Percentiles rank a stretch among this genome's conserved stretches.
phyloP scores from a whole-genome alignment of 2,329 filamentous ascomycete genomes.

The Volutella citrinella region DNA sequence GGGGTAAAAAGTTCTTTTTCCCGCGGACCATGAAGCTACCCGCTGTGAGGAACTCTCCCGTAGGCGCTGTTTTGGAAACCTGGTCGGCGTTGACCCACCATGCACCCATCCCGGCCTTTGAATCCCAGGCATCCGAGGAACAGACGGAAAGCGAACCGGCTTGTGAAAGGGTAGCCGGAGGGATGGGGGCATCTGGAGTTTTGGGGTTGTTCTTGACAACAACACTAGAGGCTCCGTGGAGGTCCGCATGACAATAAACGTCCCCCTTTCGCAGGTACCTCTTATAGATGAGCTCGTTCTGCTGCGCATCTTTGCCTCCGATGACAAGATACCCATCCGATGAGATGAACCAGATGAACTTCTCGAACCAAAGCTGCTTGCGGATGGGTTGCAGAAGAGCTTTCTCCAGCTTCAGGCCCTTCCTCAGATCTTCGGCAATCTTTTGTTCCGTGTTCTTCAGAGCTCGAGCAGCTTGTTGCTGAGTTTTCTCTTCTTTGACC shows the following conservation, averaged over 20 bases:
- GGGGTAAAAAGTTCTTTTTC: conserved; percentile 87
- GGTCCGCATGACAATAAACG: conserved; percentile 85
- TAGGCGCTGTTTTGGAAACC: conserved; percentile 78
- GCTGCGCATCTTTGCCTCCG: conserved; percentile 81
- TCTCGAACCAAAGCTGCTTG: conserved; percentile 92
- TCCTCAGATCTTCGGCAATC: conserved; percentile 80
- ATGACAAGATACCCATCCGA: conserved; percentile 93
- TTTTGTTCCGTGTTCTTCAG: conserved; percentile 89
- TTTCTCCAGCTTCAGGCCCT: conserved; percentile 88
- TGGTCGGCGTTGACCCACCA: conserved; percentile 95
- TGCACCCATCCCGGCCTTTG: conserved; percentile 90
- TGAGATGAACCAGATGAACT: conserved; percentile 93
- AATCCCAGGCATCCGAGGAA: conserved; percentile 90
- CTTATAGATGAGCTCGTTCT: conserved; percentile 90
- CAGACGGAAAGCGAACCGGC: conserved; percentile 83
- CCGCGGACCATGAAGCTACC: conserved; percentile 81
- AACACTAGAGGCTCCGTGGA: conserved; percentile 79
- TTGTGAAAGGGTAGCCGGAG: conserved; percentile 86
- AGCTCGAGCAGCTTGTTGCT: conserved; percentile 76
- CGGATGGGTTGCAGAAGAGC: conserved; percentile 79
- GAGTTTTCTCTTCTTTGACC: conserved; percentile 82
- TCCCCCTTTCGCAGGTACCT: conserved; percentile 85
- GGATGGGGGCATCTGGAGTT: conserved; percentile 79
- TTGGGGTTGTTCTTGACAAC: conserved; percentile 84
- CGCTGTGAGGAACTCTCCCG: conserved; percentile 74